Base-by-base conservation (phyloP, 2,329 filamentous ascomycete species). In the Alternaria triticimaculans region DNA sequence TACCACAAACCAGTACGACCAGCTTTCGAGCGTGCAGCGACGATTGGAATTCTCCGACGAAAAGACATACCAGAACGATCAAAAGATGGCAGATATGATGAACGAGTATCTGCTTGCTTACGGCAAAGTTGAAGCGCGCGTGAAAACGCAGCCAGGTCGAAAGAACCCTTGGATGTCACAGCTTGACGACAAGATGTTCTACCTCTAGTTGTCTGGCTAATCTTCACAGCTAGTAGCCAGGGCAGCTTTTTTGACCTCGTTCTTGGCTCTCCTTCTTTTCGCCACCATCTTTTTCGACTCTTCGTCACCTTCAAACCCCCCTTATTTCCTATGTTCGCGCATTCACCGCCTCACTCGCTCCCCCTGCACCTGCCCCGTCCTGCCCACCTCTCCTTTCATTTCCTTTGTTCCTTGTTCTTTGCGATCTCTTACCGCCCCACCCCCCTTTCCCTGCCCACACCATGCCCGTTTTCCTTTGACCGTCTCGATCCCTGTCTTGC, bases 181-280 rank as follows among this genome's bases (percentile, higher is more conserved):
- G n/a, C 21, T 62, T 21, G 55, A 62, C 20, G 60, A 54, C 10
- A 54, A 50, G 37, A 62, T 62, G 60, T 62, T 62, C 21, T 62
- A 62, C 30, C 48, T 62, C 20, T 62, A 33, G 26, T 6, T 6
- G 21, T 14, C 7, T 23, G 26, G 26, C 26, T 28, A 2, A 4
- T 28, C 26, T 28, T 28, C 26, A 5, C 11, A 28, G 10, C 26
- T 28, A 28, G 26, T 12, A 28, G 11, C 26, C 26, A 28, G 26
- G 26, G 11, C 11, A 28, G 26, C 26, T 28, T 28, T 4, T 4
- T 10, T 41, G 20, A 53, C 8, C 15, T 41, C 8, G 6, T 41
- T 41, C 2, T 7, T 28, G 26, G 26, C 26, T 28, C 26, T 28
- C 26, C 26, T 12, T 12, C 26, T 28, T 28, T 28, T 4, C 4